phyloP scores from a whole-genome alignment of 2,329 filamentous ascomycete species.

The Fonsecaea pedrosoi region DNA sequence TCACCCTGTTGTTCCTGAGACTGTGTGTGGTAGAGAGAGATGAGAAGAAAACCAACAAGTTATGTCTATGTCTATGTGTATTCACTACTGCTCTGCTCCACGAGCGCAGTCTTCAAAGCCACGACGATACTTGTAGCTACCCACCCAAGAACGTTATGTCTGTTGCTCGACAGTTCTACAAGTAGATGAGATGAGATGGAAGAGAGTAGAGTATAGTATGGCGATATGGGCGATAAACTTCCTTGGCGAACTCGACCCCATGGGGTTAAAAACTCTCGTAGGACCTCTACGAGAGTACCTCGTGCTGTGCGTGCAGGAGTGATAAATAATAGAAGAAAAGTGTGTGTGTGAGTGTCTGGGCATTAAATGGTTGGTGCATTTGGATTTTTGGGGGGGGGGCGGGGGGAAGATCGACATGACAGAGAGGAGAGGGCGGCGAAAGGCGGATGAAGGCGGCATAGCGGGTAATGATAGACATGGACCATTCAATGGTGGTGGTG shows the following conservation, averaged over 20 bases:
- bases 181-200: too few relatives aligned
- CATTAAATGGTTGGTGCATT: too few relatives aligned
- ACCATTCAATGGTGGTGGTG: too few relatives aligned
- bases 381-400: neutral
- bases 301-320: too few relatives aligned
- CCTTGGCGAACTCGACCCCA: neutral
- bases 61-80: too few relatives aligned
- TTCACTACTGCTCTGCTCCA: too few relatives aligned
- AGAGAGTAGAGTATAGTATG: too few relatives aligned
- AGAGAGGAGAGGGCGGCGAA: slow-evolving; percentile 1
- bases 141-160: neutral
- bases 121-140: too few relatives aligned
- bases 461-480: neutral
- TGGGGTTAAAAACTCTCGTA: neutral
- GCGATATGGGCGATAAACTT: neutral
- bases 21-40: too few relatives aligned
- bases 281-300: neutral
- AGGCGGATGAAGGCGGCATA: slow-evolving; percentile 7
- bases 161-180: neutral
- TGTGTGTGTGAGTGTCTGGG: neutral
- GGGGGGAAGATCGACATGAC: neutral
- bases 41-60: too few relatives aligned
- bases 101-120: too few relatives aligned
- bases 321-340: neutral
- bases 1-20: too few relatives aligned